Percentiles rank a stretch among this genome's conserved stretches.
Evolutionary conservation across 768 basidiomycete species (phyloP).

Genomic region (Calocybe indica): DNA sequence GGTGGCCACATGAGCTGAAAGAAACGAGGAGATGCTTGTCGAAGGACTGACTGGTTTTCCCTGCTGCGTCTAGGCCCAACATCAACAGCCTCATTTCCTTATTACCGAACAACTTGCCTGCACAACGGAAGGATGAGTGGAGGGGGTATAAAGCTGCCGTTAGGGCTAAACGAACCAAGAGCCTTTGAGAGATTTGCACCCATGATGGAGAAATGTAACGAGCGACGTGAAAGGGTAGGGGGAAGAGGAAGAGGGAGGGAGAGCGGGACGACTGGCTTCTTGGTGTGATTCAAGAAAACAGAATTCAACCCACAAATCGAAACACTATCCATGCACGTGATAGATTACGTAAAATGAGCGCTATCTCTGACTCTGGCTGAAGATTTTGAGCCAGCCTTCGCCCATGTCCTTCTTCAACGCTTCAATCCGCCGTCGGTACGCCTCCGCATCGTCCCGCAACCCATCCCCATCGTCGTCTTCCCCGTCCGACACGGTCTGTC

Average conservation of each 20-base stretch:
- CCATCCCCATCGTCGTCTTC: slow-evolving; percentile 18
- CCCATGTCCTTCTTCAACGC: slow-evolving; percentile 84
- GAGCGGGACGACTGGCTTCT: neutral
- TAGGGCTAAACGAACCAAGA: slow-evolving; percentile 42
- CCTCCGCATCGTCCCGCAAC: slow-evolving; percentile 51
- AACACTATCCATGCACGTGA: too few species aligned
- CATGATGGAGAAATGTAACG: slow-evolving; percentile 55
- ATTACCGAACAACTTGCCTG: slow-evolving; percentile 94
- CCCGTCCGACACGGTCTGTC: slow-evolving; percentile 10
- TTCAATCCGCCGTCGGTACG: slow-evolving; percentile 74
- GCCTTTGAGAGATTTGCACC: slow-evolving; percentile 87
- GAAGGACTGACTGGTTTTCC: slow-evolving; percentile 83
- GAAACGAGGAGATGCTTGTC: too few species aligned
- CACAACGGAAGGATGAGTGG: slow-evolving; percentile 2
- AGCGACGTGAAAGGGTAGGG: slow-evolving; percentile 43
- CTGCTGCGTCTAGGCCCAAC: slow-evolving; percentile 96
- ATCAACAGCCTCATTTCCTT: slow-evolving; percentile 98
- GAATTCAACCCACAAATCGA: too few species aligned
- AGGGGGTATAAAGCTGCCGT: neutral
- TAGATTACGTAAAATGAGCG: too few species aligned
- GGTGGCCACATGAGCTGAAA: slow-evolving; percentile 1
- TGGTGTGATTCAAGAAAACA: too few species aligned
- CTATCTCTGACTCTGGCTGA: slow-evolving; percentile 50
- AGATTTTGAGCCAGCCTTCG: slow-evolving; percentile 83
- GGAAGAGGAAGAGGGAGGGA: slow-evolving; percentile 10